A percentile compares a stretch with the other conserved stretches of the same genome.
These are phyloP conservation scores for Candida ortonii DNA, from an alignment of 805 yeast species.

Conservation along the genomic window DNA sequence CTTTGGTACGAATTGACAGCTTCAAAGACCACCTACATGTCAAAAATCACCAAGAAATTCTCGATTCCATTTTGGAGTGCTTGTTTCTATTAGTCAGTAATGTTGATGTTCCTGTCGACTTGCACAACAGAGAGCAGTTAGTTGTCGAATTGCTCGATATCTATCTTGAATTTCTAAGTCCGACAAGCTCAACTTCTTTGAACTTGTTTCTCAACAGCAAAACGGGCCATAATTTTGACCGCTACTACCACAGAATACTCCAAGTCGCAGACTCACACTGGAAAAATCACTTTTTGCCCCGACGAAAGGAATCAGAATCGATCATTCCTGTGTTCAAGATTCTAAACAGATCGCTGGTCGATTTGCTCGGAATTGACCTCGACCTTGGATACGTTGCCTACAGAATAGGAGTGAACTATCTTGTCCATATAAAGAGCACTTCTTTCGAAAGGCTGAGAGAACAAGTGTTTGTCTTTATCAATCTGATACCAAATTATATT, in stretches of 20 bases:
- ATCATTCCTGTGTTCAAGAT: conserved; percentile 38
- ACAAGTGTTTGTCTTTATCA: conserved; percentile 45
- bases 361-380: conserved; percentile 41
- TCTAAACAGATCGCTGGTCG: conserved; percentile 43
- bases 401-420: conserved; percentile 36
- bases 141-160: conserved; percentile 21
- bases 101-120: too few relatives aligned
- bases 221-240: conserved; percentile 3
- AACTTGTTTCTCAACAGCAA: conserved; percentile 11
- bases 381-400: conserved; percentile 37
- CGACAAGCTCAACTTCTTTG: conserved; percentile 18
- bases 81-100: too few relatives aligned
- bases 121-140: conserved; percentile 22
- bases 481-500: conserved; percentile 43
- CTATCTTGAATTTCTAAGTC: conserved; percentile 19
- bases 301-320: conserved; percentile 26
- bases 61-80: conserved; percentile 15
- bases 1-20: conserved; percentile 22
- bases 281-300: conserved; percentile 12
- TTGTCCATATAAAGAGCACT: conserved; percentile 37
- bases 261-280: conserved; percentile 16
- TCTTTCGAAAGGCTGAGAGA: conserved; percentile 41
- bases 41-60: conserved; percentile 17
- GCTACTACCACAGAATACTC: conserved; percentile 16
- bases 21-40: conserved; percentile 27